Conservation (phyloP, 2,329 filamentous ascomycete genomes). For the Penicillium sp. region DNA sequence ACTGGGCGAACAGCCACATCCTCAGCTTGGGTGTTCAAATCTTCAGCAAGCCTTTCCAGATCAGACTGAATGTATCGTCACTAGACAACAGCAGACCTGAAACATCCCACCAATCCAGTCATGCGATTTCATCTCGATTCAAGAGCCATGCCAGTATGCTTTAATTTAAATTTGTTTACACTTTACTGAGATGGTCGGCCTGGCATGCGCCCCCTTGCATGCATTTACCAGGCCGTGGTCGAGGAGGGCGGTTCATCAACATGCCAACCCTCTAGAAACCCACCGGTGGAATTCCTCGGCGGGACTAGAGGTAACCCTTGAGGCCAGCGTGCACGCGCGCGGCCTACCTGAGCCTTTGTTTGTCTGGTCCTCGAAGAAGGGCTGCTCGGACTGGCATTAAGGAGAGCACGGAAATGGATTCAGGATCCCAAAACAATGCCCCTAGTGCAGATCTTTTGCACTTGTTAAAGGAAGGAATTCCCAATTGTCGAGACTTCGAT, state of each 20-base stretch:
- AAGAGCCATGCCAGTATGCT: background rate
- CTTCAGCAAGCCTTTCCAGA: background rate
- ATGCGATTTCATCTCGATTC: background rate
- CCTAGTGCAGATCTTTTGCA: slow-evolving; percentile 22
- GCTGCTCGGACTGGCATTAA: slow-evolving; percentile 10
- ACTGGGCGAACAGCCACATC: no score
- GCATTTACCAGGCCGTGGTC: background rate
- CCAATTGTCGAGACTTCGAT: background rate
- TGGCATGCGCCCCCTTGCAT: slow-evolving; percentile 26
- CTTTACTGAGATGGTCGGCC: background rate
- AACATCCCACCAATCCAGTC: background rate
- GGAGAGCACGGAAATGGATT: background rate
- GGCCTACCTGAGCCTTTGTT: slow-evolving; percentile 3
- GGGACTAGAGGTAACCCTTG: background rate
- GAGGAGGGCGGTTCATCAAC: slow-evolving; percentile 6
- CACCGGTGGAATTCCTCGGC: slow-evolving; percentile 17
- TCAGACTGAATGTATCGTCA: background rate
- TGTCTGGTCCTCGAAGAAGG: slow-evolving; percentile 18
- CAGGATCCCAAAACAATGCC: slow-evolving; percentile 17
- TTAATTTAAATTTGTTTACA: slow-evolving; percentile 7
- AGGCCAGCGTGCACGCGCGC: background rate
- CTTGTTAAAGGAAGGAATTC: slow-evolving; percentile 18
- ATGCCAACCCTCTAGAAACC: slow-evolving; percentile 15
- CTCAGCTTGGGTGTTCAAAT: no score
- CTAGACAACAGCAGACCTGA: background rate